Evolutionary conservation across 148 eudicot species (phyloP).

Genomic region (Nepenthes mirabilis): DNA sequence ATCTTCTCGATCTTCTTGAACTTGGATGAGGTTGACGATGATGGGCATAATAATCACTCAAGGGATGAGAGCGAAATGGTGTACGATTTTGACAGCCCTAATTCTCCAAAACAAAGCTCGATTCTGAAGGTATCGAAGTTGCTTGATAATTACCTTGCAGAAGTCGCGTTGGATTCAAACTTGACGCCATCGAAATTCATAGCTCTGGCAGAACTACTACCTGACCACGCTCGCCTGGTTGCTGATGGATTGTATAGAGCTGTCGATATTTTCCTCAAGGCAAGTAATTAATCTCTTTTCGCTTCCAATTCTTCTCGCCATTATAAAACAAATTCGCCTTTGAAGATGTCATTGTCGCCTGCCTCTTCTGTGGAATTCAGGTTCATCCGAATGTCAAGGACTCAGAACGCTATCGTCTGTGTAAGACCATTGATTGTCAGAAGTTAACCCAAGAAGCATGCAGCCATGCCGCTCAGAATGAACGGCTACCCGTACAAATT

Average conservation of each 20-base stretch:
- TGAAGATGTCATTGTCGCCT: no score
- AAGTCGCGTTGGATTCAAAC: constrained; percentile 78
- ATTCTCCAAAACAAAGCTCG: constrained; percentile 88
- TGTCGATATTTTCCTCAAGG: constrained; percentile 94
- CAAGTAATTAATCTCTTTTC: constrained; percentile 5
- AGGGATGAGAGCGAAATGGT: constrained; percentile 65
- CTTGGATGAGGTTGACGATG: constrained; percentile 58
- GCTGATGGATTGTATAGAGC: constrained; percentile 85
- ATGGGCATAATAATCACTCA: constrained; percentile 30
- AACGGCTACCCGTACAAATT: constrained; percentile 84
- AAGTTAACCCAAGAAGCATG: constrained; percentile 92
- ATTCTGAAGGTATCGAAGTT: constrained; percentile 78
- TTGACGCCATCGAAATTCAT: constrained; percentile 67
- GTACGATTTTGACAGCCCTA: constrained; percentile 70
- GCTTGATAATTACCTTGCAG: constrained; percentile 78
- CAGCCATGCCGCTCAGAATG: constrained; percentile 94
- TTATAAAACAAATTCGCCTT: no score
- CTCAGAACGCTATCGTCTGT: constrained; percentile 70
- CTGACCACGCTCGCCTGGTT: constrained; percentile 79
- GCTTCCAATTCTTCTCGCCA: no score
- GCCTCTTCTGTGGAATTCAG: constrained; percentile 15
- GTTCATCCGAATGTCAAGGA: constrained; percentile 93
- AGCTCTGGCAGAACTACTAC: constrained; percentile 73
- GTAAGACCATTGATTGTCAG: constrained; percentile 83
- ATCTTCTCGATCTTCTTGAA: constrained; percentile 85